Evolutionary conservation across 495 filamentous ascomycete species (phyloP).

Genomic region (Hypoxylon fuscum): DNA sequence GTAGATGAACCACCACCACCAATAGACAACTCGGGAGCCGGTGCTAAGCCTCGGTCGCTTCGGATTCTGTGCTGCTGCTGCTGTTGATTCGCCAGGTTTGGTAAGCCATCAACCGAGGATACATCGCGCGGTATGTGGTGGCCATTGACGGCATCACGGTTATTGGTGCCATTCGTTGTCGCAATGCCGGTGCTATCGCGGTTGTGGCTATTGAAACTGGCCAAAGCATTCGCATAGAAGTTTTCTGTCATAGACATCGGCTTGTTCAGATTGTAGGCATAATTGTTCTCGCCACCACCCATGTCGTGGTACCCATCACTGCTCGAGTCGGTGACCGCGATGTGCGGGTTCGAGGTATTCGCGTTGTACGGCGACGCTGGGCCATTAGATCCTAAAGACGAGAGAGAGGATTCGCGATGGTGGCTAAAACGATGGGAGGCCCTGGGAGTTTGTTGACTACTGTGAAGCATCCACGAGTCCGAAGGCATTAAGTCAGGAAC

Average conservation of each 20-base stretch:
- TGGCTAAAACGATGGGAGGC: constrained; percentile 53
- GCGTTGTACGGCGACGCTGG: constrained; percentile 63
- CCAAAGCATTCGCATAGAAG: constrained; percentile 44
- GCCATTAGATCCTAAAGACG: constrained; percentile 63
- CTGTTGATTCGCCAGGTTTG: constrained; percentile 42
- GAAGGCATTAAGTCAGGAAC: constrained; percentile 54
- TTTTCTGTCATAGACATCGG: constrained; percentile 41
- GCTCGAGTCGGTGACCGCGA: constrained; percentile 56
- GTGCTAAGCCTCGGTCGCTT: constrained; percentile 49
- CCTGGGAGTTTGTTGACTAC: constrained; percentile 53
- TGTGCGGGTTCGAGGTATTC: constrained; percentile 62
- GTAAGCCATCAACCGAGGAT: constrained; percentile 30
- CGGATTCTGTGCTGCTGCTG: constrained; percentile 45
- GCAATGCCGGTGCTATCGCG: constrained; percentile 31
- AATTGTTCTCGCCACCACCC: constrained; percentile 46
- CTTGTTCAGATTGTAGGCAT: constrained; percentile 53
- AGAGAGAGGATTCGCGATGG: constrained; percentile 63
- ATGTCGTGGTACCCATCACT: constrained; percentile 52
- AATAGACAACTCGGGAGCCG: constrained; percentile 48
- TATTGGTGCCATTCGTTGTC: constrained; percentile 36
- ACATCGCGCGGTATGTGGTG: constrained; percentile 37
- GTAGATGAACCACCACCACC: constrained; percentile 35
- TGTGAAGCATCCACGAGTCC: constrained; percentile 50
- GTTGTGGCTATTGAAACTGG: constrained; percentile 23
- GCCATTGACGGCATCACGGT: constrained; percentile 30